phyloP scores from a whole-genome alignment of 176 grass and related monocot genomes.

The Triticum aestivum region IWGSC_CS_RefSeq_v2.1 NC_057800.1:406859913-406860412 shows the following conservation, averaged over 20 bases:
- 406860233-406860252: constrained; percentile 59
- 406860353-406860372: not conserved
- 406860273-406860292: not conserved
- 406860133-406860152: not conserved
- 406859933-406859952: not conserved
- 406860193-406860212: constrained; percentile 83
- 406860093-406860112: not conserved
- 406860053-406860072: constrained; percentile 57
- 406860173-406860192: constrained; percentile 51
- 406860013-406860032: constrained; percentile 67
- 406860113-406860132: not conserved
- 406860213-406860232: constrained; percentile 79
- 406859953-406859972: not conserved
- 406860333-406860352: not conserved
- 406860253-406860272: not conserved
- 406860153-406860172: not conserved
- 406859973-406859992: not conserved
- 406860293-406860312: not conserved
- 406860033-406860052: constrained; percentile 68
- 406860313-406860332: not conserved
- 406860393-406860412: not conserved
- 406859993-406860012: constrained; percentile 54
- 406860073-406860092: constrained; percentile 60
- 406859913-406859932: constrained; percentile 40
- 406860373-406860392: not conserved